Conservation (phyloP, 805 yeast species). For the Sugiyamaella smithiae region DNA sequence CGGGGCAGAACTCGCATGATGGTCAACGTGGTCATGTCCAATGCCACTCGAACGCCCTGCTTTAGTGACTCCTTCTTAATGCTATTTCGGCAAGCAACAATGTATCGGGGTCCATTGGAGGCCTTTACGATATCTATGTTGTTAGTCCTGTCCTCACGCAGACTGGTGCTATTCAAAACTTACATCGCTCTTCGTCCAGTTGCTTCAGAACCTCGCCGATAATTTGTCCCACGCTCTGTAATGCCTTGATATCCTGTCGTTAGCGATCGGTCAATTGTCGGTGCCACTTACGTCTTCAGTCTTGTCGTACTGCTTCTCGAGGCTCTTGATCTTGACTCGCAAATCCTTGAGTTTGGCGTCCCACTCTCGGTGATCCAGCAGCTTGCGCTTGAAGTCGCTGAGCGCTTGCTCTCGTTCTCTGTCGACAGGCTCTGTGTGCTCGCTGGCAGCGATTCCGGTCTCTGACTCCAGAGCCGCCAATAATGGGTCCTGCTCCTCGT, state of each 20-base stretch:
- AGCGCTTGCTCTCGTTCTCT: slow-evolving; percentile 78
- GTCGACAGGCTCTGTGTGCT: slow-evolving; percentile 42
- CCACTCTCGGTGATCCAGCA: slow-evolving; percentile 91
- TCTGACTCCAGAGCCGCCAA: slow-evolving; percentile 33
- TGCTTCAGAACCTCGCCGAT: slow-evolving; percentile 96
- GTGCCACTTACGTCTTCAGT: slow-evolving; percentile 62
- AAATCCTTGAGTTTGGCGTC: slow-evolving; percentile 85
- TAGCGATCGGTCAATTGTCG: background rate
- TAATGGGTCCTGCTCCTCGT: slow-evolving; percentile 31
- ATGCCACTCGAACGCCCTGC: slow-evolving; percentile 93
- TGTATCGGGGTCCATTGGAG: slow-evolving; percentile 94
- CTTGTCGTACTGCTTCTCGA: slow-evolving; percentile 81
- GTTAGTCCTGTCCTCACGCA: too few species aligned
- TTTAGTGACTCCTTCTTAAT: slow-evolving; percentile 77
- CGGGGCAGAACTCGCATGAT: slow-evolving; percentile 96
- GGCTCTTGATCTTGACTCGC: slow-evolving; percentile 75
- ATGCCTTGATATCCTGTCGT: slow-evolving; percentile 79
- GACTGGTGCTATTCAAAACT: too few species aligned
- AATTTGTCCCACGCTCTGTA: slow-evolving; percentile 95
- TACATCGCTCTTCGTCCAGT: slow-evolving; percentile 81
- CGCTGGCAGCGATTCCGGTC: slow-evolving; percentile 29
- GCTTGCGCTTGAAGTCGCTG: slow-evolving; percentile 73
- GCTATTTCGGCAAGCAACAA: slow-evolving; percentile 94
- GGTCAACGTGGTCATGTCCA: slow-evolving; percentile 96
- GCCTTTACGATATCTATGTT: slow-evolving; percentile 73